phyloP scores from a whole-genome alignment of 768 basidiomycete species.

The Clathrus columnatus region DNA sequence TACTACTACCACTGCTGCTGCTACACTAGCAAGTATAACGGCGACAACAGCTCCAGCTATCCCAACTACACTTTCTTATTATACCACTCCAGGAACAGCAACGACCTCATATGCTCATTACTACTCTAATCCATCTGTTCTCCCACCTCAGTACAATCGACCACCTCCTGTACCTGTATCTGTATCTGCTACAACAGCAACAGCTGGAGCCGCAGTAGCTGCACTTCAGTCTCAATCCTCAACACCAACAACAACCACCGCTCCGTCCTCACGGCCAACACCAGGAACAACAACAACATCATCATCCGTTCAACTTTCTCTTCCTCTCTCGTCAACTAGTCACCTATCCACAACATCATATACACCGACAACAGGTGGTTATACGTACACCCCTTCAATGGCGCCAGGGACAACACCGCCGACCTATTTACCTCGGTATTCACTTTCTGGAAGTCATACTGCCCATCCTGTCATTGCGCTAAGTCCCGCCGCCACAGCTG shows the following conservation, averaged over 20 bases:
- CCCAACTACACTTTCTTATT: background rate
- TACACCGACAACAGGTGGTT: background rate
- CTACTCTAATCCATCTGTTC: background rate
- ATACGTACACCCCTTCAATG: background rate
- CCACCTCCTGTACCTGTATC: background rate
- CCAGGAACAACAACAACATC: background rate
- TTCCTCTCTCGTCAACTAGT: no score
- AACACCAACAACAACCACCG: no score
- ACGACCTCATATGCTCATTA: background rate
- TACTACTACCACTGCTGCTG: background rate
- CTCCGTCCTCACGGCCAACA: background rate
- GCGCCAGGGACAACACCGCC: background rate
- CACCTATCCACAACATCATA: background rate
- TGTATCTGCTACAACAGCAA: background rate
- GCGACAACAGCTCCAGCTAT: background rate
- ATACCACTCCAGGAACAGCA: background rate
- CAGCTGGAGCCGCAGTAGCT: background rate
- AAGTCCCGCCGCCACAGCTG: background rate
- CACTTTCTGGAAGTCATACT: background rate
- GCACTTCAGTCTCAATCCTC: constrained; percentile 6
- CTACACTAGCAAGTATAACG: background rate
- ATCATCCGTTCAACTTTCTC: no score
- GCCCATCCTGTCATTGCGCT: constrained; percentile 5
- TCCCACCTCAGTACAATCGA: background rate
- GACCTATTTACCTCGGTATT: constrained; percentile 1